phyloP scores from a whole-genome alignment of 768 basidiomycete genomes.

The Tricholoma sp. region DNA sequence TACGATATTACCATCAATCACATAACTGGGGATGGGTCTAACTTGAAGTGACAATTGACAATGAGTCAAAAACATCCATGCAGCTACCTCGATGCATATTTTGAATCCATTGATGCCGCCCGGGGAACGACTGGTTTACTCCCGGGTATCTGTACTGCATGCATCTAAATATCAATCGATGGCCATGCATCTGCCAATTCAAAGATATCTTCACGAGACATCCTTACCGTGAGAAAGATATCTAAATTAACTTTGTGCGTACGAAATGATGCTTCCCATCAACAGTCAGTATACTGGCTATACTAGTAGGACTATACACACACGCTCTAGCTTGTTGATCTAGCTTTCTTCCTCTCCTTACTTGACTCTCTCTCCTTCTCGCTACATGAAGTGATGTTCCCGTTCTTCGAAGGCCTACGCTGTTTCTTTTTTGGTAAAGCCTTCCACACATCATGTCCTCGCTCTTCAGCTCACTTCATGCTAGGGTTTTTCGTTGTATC shows the following conservation, averaged over 20 bases:
- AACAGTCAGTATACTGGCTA: neutral
- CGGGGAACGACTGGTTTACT: too few relatives aligned
- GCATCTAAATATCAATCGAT: too few relatives aligned
- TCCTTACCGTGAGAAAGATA: too few relatives aligned
- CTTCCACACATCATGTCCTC: neutral
- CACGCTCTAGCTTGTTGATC: neutral
- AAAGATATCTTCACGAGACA: too few relatives aligned
- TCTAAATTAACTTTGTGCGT: neutral
- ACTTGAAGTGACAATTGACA: slow-evolving; percentile 11
- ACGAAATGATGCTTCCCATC: neutral
- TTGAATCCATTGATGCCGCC: neutral
- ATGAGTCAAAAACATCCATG: slow-evolving; percentile 8
- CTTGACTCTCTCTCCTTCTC: slow-evolving; percentile 13
- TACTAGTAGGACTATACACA: neutral
- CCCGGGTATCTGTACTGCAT: too few relatives aligned
- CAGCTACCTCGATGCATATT: slow-evolving; percentile 1
- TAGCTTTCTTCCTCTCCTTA: slow-evolving; percentile 7
- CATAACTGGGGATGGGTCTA: neutral
- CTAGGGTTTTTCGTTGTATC: slow-evolving; percentile 58
- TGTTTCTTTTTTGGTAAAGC: slow-evolving; percentile 58
- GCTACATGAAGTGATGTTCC: slow-evolving; percentile 30
- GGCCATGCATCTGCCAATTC: too few relatives aligned
- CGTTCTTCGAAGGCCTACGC: slow-evolving; percentile 44
- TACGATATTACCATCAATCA: neutral
- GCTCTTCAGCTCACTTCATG: neutral